Percentiles rank a stretch among this genome's conserved stretches.
These are phyloP conservation scores for Cotoneaster glaucophyllus DNA, from an alignment of 306 rosid genomes.

Conservation along the genomic window DNA sequence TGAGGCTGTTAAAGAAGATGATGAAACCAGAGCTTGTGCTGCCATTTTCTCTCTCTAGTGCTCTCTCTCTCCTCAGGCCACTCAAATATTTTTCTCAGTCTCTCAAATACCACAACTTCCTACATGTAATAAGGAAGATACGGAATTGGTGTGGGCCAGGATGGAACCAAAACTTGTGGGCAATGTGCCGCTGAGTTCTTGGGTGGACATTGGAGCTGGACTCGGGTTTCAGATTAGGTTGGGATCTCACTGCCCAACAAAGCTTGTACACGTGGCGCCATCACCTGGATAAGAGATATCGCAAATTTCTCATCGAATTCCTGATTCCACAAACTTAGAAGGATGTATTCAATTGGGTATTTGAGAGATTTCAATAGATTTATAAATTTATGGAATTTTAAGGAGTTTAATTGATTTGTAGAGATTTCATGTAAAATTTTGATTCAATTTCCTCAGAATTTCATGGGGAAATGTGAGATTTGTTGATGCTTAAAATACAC, in stretches of 20 bases:
- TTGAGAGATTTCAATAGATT: too few relatives aligned
- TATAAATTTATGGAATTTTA: too few relatives aligned
- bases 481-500: too few relatives aligned
- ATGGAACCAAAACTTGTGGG: slow-evolving; percentile 30
- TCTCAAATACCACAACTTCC: neutral
- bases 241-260: slow-evolving; percentile 66
- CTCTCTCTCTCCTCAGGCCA: neutral
- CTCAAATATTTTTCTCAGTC: neutral
- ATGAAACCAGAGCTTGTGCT: slow-evolving; percentile 72
- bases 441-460: too few relatives aligned
- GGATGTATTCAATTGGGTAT: too few relatives aligned
- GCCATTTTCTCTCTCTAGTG: slow-evolving; percentile 39
- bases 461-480: too few relatives aligned
- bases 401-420: too few relatives aligned
- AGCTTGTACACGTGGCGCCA: slow-evolving; percentile 36
- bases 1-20: slow-evolving; percentile 73
- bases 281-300: slow-evolving; percentile 54
- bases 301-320: neutral
- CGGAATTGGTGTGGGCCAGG: slow-evolving; percentile 12
- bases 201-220: slow-evolving; percentile 40
- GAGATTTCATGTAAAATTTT: too few relatives aligned
- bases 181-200: slow-evolving; percentile 21
- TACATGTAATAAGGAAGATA: slow-evolving; percentile 16
- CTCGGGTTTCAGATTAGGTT: slow-evolving; percentile 42
- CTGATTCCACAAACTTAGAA: neutral